Base-by-base conservation (phyloP, 2,329 filamentous ascomycete species). In the Penicillium sp. region DNA sequence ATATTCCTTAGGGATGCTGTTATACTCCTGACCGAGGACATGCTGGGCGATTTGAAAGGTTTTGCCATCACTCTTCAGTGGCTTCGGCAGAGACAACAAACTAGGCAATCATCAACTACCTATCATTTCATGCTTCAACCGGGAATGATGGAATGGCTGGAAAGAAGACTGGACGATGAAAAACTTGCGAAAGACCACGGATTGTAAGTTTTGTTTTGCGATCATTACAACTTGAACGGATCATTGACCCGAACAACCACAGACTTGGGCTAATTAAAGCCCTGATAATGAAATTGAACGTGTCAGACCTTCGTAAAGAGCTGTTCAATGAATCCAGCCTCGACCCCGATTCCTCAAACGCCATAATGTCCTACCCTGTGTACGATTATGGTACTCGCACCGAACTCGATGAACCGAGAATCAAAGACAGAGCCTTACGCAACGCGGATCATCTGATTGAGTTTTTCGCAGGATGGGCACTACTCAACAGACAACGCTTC, bases 81-180 rank as follows among this genome's bases (percentile, higher is more conserved):
- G 75, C 74, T 77, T 49, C 62, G 49, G 27, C 32, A 58, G 7
- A 60, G 42, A 16, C 55, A 52, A 7, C 70, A 65, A 32, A 63
- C 61, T 1, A 70, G 69, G 3, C 8, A n/a, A 8, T 1, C 4
- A 9, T 21, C 38, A 10, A 16, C 8, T 11, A 67, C 56, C 5
- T 73, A 68, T 65, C 77, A 76, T 52, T 55, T 79, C 31, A 70
- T 75, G 60, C 61, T 76, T 5, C 67, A 68, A 7, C 76, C 76
- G 3, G 61, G 68, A 46, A 58, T 77, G 5, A 52, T 71, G 46
- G 60, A 67, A 11, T 75, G 73, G 70, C 57, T 77, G 3, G 40
- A 68, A 39, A 56, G 52, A 4, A 65, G 65, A 49, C 59, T 64
- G 6, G 60, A 64, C n/a, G 38, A 59, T 29, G 42, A 50, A 5